Evolutionary conservation across 2,329 filamentous ascomycete species (phyloP), one percentile per base, ranked within the genome.

Genomic region (Xylaria sp.): DNA sequence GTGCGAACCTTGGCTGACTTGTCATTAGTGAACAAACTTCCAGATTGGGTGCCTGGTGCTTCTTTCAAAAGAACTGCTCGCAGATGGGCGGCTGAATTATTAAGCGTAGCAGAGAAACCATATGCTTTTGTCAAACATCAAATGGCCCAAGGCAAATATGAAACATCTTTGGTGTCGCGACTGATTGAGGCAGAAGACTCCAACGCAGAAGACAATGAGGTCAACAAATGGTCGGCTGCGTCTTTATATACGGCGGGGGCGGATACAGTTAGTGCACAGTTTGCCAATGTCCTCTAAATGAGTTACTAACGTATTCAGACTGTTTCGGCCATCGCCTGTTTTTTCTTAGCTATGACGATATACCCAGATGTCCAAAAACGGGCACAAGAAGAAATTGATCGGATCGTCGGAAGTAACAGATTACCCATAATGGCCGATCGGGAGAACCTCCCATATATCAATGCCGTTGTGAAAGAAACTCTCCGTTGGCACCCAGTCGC

Each of bases 301-400:
- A 7, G 17, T 33, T 29, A 11, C 43, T 49, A 17, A 43, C 41
- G 7, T 6, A 13, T 38, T 3, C 40, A 62, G 59, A 54, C 53
- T 19, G 38, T 57, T 15, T 53, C 35, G 2, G 46, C 29, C n/a
- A 41, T 44, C 11, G 38, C 21, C 9, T 31, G 23, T 9, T 85
- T 83, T 71, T 81, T 80, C 65, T 70, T 84, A 2, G 78, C 78
- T 6, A 82, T 85, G 78, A 74, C 72, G 2, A 40, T 81, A 3
- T 75, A 76, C 43, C 83, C 82, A 0, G 77, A 81, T 21, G 74
- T 78, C 0, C 80, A 83, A 31, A 67, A 65, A 3, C 73, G 63
- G 68, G 77, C 63, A 67, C 79, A 65, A 40, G 64, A 68, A 53
- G 67, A 71, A 21, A 70, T 74, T 11, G 71, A 73, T 43, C 59